Base-by-base conservation (phyloP, 1,284 basidiomycete species). In the Microstroma glucosiphilum region DNA sequence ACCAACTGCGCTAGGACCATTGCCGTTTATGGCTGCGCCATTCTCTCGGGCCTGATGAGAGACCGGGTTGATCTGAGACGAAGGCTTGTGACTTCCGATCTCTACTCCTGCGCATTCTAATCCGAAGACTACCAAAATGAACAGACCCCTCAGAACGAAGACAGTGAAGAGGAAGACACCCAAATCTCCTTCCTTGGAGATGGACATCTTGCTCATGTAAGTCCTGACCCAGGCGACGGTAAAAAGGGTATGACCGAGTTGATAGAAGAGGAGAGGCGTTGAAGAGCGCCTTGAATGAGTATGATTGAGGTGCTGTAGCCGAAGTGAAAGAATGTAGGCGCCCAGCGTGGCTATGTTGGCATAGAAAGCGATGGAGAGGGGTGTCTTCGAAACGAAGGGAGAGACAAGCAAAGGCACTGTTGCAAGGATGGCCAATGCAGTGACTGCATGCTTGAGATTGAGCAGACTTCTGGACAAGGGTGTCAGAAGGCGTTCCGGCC, bases 231-330 rank as follows among this genome's bases (percentile, higher is more conserved):
- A 86, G 25, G 91, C 77, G 3, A 82, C 73, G 0, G 86, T 74
- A 0, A 82, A 81, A 21, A 84, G 37, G 11, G 85, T 61, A 71
- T 92, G 90, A 2, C 84, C 58, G 0, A 92, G 89, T 88, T 90
- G 94, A 80, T 91, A 92, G 58, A 94, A 80, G 23, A 96, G 84
- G 30, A 92, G 81, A 23, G 87, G 79, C 0, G 89, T 84, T 0
- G 91, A 92, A 0, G 92, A 89, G 9, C 85, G 84, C 15, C 87
- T 85, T 0, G 87, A 85, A n/a, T 88, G 86, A 46, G 85, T 85
- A 79, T 96, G 91, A 73, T 91, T 92, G 65, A 85, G 56, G 75
- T 77, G 64, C 71, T 68, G 71, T 7, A 78, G 61, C 1, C 76
- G 64, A 25, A 81, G 21, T 19, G 78, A 64, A 8, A 80, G 64